Base-by-base conservation (phyloP, 176 grass and related monocot genomes). In the Leersia perrieri region DNA sequence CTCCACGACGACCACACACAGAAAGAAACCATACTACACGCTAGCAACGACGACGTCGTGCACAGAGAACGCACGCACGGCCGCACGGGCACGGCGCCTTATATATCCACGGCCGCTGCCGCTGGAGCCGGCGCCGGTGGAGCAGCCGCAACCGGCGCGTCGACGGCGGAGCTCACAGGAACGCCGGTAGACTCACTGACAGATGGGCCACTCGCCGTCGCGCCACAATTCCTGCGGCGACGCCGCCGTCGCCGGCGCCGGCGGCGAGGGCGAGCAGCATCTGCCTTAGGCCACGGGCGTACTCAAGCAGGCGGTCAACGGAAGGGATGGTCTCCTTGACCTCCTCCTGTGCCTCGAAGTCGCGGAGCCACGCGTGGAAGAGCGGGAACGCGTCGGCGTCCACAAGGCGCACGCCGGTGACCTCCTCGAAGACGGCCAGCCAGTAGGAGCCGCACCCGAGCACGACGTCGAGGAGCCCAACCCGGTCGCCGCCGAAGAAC, bases 381-480 rank as follows among this genome's bases (percentile, higher is more conserved):
- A 90, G 85, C 60, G 93, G 93, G 87, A 95, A 92, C 16, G 87
- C 89, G 10, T 84, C 82, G 9, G 87, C 78, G 60, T 92, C 90
- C n/a, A 95, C 93, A 15, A 95, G 87, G 78, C 89, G 91, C 76
- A 90, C 85, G 7, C 84, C 93, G 9, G 87, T 92, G 3, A 95
- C 90, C 57, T 92, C 93, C 71, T 95, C 93, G 76, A 95, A 95
- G 5, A 95, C 90, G 72, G 90, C 90, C 5, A 95, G 90, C 93
- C 93, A 95, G 90, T 92, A 95, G 14, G 93, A 95, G 7, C 93
- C 93, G 70, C 93, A 95, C 1, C 93, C 93, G 1, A 95, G 87
- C 22, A 95, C 90, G 11, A 95, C 89, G 75, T 95, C 93, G 0
- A 95, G 87, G 62, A 95, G 34, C 1, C 93, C 93, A 1, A 92